Evolutionary conservation across 2,329 filamentous ascomycete genomes (phyloP).

Genomic region (Lachnellula arida): DNA sequence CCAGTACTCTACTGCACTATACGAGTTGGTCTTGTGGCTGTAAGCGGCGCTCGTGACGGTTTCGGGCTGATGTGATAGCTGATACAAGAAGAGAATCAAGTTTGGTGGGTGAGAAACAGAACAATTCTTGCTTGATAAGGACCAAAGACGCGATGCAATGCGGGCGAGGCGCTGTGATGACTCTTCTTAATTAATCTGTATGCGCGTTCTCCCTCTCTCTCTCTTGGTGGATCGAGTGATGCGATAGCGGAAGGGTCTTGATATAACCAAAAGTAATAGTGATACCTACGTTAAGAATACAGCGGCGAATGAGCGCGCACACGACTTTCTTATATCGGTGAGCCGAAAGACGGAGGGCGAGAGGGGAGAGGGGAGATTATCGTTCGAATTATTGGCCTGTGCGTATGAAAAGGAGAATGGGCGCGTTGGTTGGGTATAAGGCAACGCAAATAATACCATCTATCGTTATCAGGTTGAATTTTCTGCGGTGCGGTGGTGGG

Average conservation of each 20-base stretch:
- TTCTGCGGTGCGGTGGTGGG: too few species aligned
- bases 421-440: slow-evolving; percentile 1
- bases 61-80: too few species aligned
- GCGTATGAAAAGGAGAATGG: not conserved
- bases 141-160: too few species aligned
- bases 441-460: not conserved
- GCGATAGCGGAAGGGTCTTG: not conserved
- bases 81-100: too few species aligned
- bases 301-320: too few species aligned
- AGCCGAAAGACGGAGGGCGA: not conserved
- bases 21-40: too few species aligned
- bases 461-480: not conserved
- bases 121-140: too few species aligned
- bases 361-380: not conserved
- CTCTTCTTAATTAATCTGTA: not conserved
- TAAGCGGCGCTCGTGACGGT: too few species aligned
- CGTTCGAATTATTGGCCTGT: not conserved
- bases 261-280: not conserved
- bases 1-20: not conserved
- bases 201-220: not conserved
- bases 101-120: too few species aligned
- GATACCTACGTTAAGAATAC: too few species aligned
- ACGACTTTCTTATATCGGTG: too few species aligned
- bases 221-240: not conserved
- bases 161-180: too few species aligned